These are phyloP conservation scores for Colletotrichum eremochloae DNA, from an alignment of 2,329 filamentous ascomycete genomes.

Conservation along the genomic window DNA sequence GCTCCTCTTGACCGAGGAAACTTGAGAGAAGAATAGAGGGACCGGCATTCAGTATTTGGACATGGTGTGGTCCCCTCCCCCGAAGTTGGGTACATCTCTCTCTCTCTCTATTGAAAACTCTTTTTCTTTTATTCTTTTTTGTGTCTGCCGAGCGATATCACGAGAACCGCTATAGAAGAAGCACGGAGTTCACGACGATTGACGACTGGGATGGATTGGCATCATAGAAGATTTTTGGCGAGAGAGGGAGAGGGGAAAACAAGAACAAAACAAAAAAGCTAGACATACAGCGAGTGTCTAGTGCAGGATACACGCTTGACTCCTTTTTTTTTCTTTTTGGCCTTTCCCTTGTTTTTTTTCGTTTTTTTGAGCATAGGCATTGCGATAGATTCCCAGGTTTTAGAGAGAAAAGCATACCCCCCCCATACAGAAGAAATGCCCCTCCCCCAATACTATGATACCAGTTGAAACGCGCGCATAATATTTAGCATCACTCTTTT, in stretches of 20 bases:
- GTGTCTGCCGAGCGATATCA: not conserved
- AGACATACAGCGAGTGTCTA: not conserved
- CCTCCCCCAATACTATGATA: conserved; percentile 3
- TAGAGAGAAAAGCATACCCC: conserved; percentile 22
- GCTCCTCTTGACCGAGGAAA: conserved; percentile 1
- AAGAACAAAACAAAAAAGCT: not conserved
- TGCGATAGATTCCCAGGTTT: conserved; percentile 27
- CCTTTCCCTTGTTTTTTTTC: too few species aligned
- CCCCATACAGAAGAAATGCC: not conserved
- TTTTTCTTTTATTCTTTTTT: not conserved
- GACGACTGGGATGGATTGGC: conserved; percentile 4
- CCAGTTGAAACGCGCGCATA: conserved; percentile 9
- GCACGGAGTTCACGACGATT: conserved; percentile 13
- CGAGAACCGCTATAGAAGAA: conserved; percentile 21
- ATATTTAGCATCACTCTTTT: not conserved
- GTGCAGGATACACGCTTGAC: not conserved
- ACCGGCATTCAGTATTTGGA: not conserved
- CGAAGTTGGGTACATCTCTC: not conserved
- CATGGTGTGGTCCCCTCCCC: not conserved
- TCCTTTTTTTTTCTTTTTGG: not conserved
- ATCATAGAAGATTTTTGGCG: not conserved
- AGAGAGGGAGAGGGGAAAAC: not conserved
- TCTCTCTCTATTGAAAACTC: not conserved
- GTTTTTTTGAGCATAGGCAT: conserved; percentile 26
- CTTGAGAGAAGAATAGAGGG: too few species aligned